These are phyloP conservation scores for Asterionellopsis glacialis DNA, from an alignment of 108 stramenopile genomes.

Conservation along the genomic window DNA sequence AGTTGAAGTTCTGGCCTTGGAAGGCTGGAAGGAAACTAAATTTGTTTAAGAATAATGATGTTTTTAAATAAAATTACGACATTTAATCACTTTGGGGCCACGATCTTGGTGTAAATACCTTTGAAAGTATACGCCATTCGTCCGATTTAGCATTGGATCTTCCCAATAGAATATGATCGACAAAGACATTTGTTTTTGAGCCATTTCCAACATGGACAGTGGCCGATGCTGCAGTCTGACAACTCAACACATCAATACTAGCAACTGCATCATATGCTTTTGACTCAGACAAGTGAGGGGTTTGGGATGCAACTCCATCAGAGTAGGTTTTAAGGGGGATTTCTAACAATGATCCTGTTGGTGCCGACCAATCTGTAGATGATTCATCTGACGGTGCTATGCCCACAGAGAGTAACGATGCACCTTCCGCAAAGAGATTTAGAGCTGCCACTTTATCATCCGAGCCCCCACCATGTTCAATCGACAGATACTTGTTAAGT, in stretches of 20 bases:
- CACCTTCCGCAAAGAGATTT: slow-evolving; percentile 7
- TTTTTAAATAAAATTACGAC: no score
- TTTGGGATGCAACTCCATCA: slow-evolving; percentile 16
- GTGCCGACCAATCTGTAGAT: slow-evolving; percentile 21
- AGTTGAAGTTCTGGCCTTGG: no score
- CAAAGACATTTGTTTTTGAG: slow-evolving; percentile 18
- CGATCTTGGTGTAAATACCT: slow-evolving; percentile 18
- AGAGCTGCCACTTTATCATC: slow-evolving; percentile 11
- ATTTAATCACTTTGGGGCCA: slow-evolving; percentile 4
- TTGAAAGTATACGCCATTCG: slow-evolving; percentile 22
- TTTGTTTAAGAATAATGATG: no score
- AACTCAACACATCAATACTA: slow-evolving; percentile 3
- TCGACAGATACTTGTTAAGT: slow-evolving; percentile 11
- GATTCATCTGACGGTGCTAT: slow-evolving; percentile 2
- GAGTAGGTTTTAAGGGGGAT: slow-evolving; percentile 15
- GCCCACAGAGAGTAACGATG: slow-evolving; percentile 21
- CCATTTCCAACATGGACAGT: slow-evolving; percentile 26
- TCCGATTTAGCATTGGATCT: background rate
- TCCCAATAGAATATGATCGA: slow-evolving; percentile 22
- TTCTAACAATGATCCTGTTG: slow-evolving; percentile 20
- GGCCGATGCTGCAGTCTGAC: slow-evolving; percentile 12
- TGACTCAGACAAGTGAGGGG: slow-evolving; percentile 3
- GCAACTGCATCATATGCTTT: slow-evolving; percentile 16
- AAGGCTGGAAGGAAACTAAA: no score
- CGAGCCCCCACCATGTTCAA: slow-evolving; percentile 25